Percentiles rank a stretch among this genome's conserved stretches.
Evolutionary conservation across 306 rosid genomes (phyloP).

Genomic region (Rosa lucieae): DNA sequence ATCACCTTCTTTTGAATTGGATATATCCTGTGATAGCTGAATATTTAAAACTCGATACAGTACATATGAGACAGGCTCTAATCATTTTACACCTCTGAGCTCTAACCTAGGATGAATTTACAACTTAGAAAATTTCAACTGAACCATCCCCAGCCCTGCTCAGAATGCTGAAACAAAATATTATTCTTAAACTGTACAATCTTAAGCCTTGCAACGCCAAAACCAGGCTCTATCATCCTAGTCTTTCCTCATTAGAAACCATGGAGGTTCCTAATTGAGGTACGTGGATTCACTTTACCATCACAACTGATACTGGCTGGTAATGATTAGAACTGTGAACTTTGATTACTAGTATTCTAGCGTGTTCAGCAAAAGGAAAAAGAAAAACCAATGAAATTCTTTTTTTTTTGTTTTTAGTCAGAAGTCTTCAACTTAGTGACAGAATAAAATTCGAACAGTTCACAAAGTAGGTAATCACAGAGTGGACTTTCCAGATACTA

Average conservation of each 20-base stretch:
- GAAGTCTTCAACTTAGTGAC: not conserved
- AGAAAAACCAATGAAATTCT: not conserved
- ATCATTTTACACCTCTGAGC: not conserved
- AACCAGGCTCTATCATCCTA: not conserved
- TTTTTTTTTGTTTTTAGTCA: not conserved
- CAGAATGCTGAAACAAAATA: not conserved
- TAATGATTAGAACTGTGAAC: not conserved
- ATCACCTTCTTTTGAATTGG: not conserved
- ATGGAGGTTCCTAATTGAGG: not conserved
- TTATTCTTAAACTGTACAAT: not conserved
- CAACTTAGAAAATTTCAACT: not conserved
- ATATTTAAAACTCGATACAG: not conserved
- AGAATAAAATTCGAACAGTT: not conserved
- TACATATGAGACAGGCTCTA: not conserved
- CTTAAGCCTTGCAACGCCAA: not conserved
- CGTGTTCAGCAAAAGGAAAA: not conserved
- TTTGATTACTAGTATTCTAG: not conserved
- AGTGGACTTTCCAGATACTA: not conserved
- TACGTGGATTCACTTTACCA: not conserved
- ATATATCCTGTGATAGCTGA: not conserved
- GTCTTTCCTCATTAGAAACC: not conserved
- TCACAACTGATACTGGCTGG: not conserved
- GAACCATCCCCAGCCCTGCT: not conserved
- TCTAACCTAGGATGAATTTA: not conserved
- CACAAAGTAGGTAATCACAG: not conserved